A percentile compares a stretch with the other conserved stretches of the same genome.
Conservation (phyloP, 805 yeast species). For the Millerago galiae region DNA sequence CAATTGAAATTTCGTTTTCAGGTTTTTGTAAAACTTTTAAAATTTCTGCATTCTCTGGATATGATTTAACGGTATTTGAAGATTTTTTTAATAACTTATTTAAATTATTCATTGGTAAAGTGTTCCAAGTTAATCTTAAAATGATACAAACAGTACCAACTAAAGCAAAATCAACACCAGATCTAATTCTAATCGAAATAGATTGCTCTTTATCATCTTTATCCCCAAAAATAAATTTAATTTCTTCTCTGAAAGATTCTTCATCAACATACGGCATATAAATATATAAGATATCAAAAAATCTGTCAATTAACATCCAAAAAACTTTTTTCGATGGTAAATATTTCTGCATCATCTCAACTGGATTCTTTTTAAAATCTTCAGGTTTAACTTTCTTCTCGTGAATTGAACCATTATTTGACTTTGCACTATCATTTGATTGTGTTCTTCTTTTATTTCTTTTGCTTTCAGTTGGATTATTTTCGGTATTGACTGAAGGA, state of each 20-base stretch:
- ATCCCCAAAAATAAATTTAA: slow-evolving; percentile 40
- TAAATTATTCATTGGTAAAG: slow-evolving; percentile 38
- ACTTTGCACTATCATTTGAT: slow-evolving; percentile 11
- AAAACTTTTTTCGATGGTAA: slow-evolving; percentile 51
- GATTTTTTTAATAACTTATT: slow-evolving; percentile 12
- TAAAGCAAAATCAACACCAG: slow-evolving; percentile 37
- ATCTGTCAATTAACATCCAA: slow-evolving; percentile 51
- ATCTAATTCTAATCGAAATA: slow-evolving; percentile 26
- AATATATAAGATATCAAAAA: slow-evolving; percentile 53
- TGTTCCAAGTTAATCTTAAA: slow-evolving; percentile 49
- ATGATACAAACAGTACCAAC: slow-evolving; percentile 48
- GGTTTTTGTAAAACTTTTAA: slow-evolving; percentile 28
- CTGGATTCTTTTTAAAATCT: slow-evolving; percentile 24
- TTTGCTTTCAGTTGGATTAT: slow-evolving; percentile 2
- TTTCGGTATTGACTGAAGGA: not conserved
- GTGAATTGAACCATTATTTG: not conserved
- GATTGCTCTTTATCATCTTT: slow-evolving; percentile 25
- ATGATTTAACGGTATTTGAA: slow-evolving; percentile 11
- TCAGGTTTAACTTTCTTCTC: slow-evolving; percentile 12
- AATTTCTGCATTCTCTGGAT: slow-evolving; percentile 14
- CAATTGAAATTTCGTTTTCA: slow-evolving; percentile 35
- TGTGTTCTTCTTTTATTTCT: slow-evolving; percentile 13
- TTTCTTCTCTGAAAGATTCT: slow-evolving; percentile 36
- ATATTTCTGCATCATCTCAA: slow-evolving; percentile 31
- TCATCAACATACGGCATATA: slow-evolving; percentile 67